Evolutionary conservation across 2,329 filamentous ascomycete species (phyloP), one percentile per base, ranked within the genome.

Genomic region (Aspergillus fumigatus): DNA sequence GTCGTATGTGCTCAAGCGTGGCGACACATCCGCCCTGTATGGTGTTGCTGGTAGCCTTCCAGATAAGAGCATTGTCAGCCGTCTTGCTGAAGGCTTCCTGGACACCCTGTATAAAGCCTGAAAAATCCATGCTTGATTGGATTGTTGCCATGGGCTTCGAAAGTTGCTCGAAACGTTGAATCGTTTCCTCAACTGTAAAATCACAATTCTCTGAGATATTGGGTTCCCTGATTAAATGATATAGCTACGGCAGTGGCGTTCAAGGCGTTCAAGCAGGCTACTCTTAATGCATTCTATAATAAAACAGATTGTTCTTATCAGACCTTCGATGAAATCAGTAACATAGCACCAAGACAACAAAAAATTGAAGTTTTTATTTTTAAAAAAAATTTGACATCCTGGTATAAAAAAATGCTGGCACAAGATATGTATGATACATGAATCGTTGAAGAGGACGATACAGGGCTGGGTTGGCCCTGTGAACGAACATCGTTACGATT

Each of bases 11-110:
- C 77, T 76, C 53, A 81, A 82, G 61, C 80, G 79, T 5, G 85
- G 77, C 2, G 90, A 96, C 71, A 86, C 90, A 14, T 90, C 91
- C 1, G 92, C 92, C 4, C 77, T 99, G 60, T 99, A 99, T 75
- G 94, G 94, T 54, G 92, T 99, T 56, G 94, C 94, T 0, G 94
- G 94, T 5, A 95, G 90, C 68, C 76, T 99, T 73, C 94, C 94
- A 1, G 95, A 99, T 73, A 97, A 97, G 83, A 91, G 89, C 64
- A 88, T 99, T 35, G 92, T 99, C 32, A 90, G 90, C 62, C 90
- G 96, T 67, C 77, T 99, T 70, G 93, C 92, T 1, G 90, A 83
- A 64, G 93, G 92, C 0, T 99, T 97, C 75, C 80, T 97, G 70
- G 92, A 97, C 77, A 88, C 94, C 52, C 72, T 97, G 74, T 97